phyloP scores from a whole-genome alignment of 78 protist species.

The Polysphondylium violaceum region DNA sequence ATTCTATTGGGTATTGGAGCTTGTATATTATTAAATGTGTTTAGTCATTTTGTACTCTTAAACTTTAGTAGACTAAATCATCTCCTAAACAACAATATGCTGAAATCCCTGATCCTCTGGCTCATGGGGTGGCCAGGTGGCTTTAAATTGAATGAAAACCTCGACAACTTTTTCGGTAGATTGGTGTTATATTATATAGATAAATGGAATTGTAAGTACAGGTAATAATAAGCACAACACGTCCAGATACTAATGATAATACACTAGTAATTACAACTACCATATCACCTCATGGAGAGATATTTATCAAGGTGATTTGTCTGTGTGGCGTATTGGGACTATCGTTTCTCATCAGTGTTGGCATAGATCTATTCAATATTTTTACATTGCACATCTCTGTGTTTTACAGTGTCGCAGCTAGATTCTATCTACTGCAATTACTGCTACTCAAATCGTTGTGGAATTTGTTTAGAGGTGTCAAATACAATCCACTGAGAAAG shows the following conservation, averaged over 20 bases:
- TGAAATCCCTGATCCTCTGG: conserved; percentile 71
- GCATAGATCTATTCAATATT: conserved; percentile 70
- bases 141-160: conserved; percentile 83
- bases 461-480: conserved; percentile 79
- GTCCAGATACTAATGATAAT: not conserved
- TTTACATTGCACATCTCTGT: conserved; percentile 75
- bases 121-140: conserved; percentile 89
- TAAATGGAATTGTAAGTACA: conserved; percentile 55
- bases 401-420: conserved; percentile 74
- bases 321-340: conserved; percentile 73
- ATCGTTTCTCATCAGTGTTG: conserved; percentile 57
- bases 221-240: not conserved
- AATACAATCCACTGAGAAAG: conserved; percentile 75
- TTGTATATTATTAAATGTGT: conserved; percentile 26
- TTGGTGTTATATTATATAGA: conserved; percentile 50
- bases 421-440: conserved; percentile 70
- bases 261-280: conserved; percentile 42
- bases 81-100: conserved; percentile 45
- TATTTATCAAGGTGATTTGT: conserved; percentile 38
- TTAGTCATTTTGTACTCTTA: conserved; percentile 22
- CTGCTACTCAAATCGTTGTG: conserved; percentile 67
- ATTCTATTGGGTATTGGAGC: conserved; percentile 41
- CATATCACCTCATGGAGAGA: conserved; percentile 42
- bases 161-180: conserved; percentile 81
- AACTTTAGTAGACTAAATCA: conserved; percentile 13